Evolutionary conservation across 495 filamentous ascomycete genomes (phyloP).

Genomic region (Trichoderma parareesei): DNA sequence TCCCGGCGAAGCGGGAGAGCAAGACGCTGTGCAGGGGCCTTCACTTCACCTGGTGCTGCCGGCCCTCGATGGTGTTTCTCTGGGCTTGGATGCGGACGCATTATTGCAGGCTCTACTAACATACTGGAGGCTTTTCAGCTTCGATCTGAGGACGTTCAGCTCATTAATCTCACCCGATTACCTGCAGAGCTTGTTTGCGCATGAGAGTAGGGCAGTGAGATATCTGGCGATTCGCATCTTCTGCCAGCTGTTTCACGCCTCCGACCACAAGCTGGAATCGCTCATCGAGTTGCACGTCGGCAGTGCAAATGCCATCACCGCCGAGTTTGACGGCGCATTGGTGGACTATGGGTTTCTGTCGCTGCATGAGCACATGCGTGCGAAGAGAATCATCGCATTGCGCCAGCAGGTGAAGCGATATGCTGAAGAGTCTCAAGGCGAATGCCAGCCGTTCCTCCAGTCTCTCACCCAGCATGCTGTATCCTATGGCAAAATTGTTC

Average conservation of each 20-base stretch:
- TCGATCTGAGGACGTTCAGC: constrained; percentile 58
- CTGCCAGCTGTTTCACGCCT: constrained; percentile 67
- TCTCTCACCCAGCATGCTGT: constrained; percentile 35
- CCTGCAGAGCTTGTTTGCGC: constrained; percentile 58
- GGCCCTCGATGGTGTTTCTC: neutral
- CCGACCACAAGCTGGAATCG: constrained; percentile 66
- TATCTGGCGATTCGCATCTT: constrained; percentile 78
- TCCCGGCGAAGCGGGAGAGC: constrained; percentile 23
- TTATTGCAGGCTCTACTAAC: constrained; percentile 50
- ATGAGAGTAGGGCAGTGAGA: constrained; percentile 51
- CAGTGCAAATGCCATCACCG: constrained; percentile 48
- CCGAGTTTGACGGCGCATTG: constrained; percentile 62
- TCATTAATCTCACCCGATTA: constrained; percentile 52
- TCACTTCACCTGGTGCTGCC: constrained; percentile 1
- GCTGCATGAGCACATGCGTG: constrained; percentile 63
- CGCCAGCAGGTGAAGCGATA: neutral
- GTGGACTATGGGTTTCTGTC: constrained; percentile 83
- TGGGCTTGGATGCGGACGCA: constrained; percentile 20
- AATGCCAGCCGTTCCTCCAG: constrained; percentile 18
- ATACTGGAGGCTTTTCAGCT: constrained; percentile 66
- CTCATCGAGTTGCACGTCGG: constrained; percentile 59
- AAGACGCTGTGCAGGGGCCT: neutral
- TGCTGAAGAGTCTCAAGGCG: constrained; percentile 17
- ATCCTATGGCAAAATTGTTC: constrained; percentile 51
- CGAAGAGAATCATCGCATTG: constrained; percentile 16